These are phyloP conservation scores for Trichosporon sp. DNA, from an alignment of 1,284 basidiomycete genomes.

Conservation along the genomic window DNA sequence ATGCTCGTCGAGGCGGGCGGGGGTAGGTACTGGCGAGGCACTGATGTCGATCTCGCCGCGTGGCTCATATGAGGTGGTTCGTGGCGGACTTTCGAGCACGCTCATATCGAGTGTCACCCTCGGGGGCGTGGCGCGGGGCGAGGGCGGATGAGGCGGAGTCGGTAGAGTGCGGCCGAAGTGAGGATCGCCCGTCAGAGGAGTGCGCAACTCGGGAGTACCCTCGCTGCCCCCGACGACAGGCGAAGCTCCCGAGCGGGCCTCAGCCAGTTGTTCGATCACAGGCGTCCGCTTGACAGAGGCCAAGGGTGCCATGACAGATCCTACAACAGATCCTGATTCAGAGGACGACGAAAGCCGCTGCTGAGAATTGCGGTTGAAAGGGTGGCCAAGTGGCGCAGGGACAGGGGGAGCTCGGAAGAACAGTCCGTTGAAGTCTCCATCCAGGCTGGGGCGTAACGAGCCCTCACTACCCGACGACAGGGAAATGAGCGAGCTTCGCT, in stretches of 20 bases:
- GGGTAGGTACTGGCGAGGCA: background rate
- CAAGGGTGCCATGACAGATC: background rate
- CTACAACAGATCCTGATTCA: background rate
- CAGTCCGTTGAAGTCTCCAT: conserved; percentile 29
- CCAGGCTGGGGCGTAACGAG: conserved; percentile 16
- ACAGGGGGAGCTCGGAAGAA: conserved; percentile 45
- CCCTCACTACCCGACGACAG: conserved; percentile 15
- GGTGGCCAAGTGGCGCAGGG: conserved; percentile 3
- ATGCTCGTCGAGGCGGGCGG: conserved; percentile 5
- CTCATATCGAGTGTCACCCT: background rate
- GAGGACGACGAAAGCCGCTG: background rate
- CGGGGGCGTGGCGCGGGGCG: background rate
- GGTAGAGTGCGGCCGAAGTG: background rate
- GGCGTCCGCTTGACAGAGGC: background rate
- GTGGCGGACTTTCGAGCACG: background rate
- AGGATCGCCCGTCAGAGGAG: conserved; percentile 18
- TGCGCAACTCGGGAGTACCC: conserved; percentile 29
- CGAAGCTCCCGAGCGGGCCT: background rate
- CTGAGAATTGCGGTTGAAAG: background rate
- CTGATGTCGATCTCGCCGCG: background rate
- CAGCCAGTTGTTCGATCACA: background rate
- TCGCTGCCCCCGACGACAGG: conserved; percentile 18
- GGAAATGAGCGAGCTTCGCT: conserved; percentile 6
- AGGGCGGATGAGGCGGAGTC: background rate
- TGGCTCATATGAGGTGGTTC: background rate